Base-by-base conservation (phyloP, 768 basidiomycete species). In the Mycena rosella region DNA sequence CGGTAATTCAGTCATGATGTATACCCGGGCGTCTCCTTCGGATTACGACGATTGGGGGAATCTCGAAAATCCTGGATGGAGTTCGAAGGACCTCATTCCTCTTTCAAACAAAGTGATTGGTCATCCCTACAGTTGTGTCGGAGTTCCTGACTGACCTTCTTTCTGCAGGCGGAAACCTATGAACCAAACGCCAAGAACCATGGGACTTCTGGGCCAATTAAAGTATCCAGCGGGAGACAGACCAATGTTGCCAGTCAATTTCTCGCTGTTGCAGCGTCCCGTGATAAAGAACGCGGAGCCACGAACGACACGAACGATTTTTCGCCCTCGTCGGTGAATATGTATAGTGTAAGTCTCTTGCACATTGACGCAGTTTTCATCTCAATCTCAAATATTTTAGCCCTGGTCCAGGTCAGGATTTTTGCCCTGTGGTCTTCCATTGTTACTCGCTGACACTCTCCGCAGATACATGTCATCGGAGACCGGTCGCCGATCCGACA, bases 21-120 rank as follows among this genome's bases (percentile, higher is more conserved):
- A 90, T 67, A 86, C 83, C 0, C 84, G 90, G 27, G 85, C 88
- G 17, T 76, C 86, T 10, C 85, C 87, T 2, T 90, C 89, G 0
- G 91, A 92, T 72, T 90, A 87, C 53, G 88, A 92, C 68, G 87
- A 87, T 55, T 91, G 90, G 90, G 84, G 86, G 72, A 77, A 65
- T 1, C 74, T 79, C 27, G 81, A 80, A 5, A 90, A 91, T 72
- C 76, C 83, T 1, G 90, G 89, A 2, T 92, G 91, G 91, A 81
- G 88, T 7, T 86, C 87, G 0, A 78, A 81, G 53, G 79, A 87
- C 29, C 72, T 92, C 6, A 84, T 91, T 32, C 89, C 90, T 0
- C 77, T 90, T 17, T 68, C 89, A 32, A 85, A 79, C 68, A 90
- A 90, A 83, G 91, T 86, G 15, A 9, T 22, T 52, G 11, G 17